Conservation (phyloP, 2,329 filamentous ascomycete species). For the Penicillium sp. region DNA sequence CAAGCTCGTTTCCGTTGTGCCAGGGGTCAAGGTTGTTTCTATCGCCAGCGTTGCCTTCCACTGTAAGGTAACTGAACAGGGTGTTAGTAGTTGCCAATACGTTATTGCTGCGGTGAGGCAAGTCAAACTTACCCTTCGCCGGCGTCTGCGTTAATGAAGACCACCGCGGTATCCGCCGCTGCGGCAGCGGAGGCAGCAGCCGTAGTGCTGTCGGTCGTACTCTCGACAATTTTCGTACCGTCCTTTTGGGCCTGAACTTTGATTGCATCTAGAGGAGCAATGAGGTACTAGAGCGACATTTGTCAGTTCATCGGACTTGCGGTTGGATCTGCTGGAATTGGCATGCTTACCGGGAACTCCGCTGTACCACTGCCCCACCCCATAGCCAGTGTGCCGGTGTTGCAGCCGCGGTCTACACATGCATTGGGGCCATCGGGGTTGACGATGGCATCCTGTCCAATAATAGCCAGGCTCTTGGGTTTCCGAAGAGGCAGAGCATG, state of each 20-base stretch:
- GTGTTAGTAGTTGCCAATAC: neutral
- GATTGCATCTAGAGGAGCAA: conserved; percentile 39
- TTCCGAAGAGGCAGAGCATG: conserved; percentile 39
- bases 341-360: conserved; percentile 49
- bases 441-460: conserved; percentile 44
- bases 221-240: conserved; percentile 37
- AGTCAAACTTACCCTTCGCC: conserved; percentile 36
- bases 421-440: conserved; percentile 41
- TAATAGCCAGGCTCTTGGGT: conserved; percentile 43
- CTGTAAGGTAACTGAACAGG: conserved; percentile 34
- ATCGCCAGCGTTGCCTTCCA: conserved; percentile 50
- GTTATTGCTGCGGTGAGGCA: neutral
- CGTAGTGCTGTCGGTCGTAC: conserved; percentile 32
- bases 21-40: conserved; percentile 43
- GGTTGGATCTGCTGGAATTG: neutral
- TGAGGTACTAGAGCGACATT: conserved; percentile 29
- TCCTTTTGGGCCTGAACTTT: conserved; percentile 30
- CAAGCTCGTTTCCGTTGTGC: conserved; percentile 38
- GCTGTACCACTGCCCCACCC: conserved; percentile 67
- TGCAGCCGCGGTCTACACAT: conserved; percentile 57
- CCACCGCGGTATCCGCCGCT: conserved; percentile 37
- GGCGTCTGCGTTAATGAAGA: conserved; percentile 43
- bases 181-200: conserved; percentile 32
- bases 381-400: conserved; percentile 60
- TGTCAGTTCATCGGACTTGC: neutral